Conservation (phyloP, 768 basidiomycete species). For the Tephrocybe sp. region DNA sequence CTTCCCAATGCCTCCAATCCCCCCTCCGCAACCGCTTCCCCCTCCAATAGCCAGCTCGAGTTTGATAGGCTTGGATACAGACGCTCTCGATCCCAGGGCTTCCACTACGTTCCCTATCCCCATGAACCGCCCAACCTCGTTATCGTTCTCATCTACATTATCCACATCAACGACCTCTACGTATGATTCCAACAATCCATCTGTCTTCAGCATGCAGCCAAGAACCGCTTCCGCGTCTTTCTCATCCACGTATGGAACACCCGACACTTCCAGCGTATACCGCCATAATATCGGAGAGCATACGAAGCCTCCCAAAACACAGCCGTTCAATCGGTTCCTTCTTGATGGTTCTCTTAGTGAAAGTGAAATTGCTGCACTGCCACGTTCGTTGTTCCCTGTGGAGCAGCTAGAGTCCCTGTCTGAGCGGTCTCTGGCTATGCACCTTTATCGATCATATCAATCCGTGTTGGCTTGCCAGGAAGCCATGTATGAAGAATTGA, state of each 20-base stretch:
- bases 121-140: constrained; percentile 40
- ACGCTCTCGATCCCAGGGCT: constrained; percentile 32
- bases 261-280: constrained; percentile 18
- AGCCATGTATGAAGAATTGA: constrained; percentile 77
- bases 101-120: constrained; percentile 36
- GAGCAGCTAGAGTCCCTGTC: constrained; percentile 46
- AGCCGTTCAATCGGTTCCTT: constrained; percentile 37
- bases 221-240: constrained; percentile 34
- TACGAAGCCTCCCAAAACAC: constrained; percentile 16
- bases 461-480: constrained; percentile 66
- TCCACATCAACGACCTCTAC: constrained; percentile 40
- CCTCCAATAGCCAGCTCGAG: constrained; percentile 42
- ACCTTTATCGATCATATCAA: constrained; percentile 64
- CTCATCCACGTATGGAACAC: constrained; percentile 26
- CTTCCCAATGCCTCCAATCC: constrained; percentile 70
- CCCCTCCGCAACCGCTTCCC: constrained; percentile 59
- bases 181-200: constrained; percentile 23
- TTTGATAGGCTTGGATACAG: constrained; percentile 34
- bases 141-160: constrained; percentile 53
- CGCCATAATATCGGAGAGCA: constrained; percentile 12
- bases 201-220: constrained; percentile 23
- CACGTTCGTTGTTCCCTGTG: constrained; percentile 37
- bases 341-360: constrained; percentile 49
- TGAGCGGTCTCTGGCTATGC: constrained; percentile 69
- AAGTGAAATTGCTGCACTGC: constrained; percentile 33